These are phyloP conservation scores for Xylaria sp. DNA, from an alignment of 2,329 filamentous ascomycete genomes.

Conservation along the genomic window DNA sequence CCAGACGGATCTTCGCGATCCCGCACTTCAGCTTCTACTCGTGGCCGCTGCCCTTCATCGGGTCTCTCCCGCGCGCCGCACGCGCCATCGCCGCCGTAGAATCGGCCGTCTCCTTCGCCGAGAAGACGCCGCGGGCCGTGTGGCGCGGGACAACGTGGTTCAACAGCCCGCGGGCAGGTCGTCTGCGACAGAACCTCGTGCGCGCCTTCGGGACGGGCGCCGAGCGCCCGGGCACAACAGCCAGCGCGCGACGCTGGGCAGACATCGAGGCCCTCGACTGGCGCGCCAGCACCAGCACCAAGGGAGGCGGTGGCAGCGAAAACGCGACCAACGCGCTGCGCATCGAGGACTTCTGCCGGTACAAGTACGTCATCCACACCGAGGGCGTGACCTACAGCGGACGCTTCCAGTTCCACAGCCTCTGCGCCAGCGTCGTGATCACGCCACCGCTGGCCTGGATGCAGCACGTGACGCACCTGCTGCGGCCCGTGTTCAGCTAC, in stretches of 20 bases:
- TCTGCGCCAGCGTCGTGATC: conserved; percentile 55
- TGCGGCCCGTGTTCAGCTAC: conserved; percentile 51
- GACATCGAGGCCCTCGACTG: conserved; percentile 52
- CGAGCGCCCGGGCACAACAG: conserved; percentile 23
- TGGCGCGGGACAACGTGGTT: conserved; percentile 60
- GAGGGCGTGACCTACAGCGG: conserved; percentile 61
- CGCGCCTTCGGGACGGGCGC: conserved; percentile 35
- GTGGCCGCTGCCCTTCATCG: conserved; percentile 58
- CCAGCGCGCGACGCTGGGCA: conserved; percentile 46
- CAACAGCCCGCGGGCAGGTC: conserved; percentile 51
- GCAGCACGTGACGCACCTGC: conserved; percentile 57
- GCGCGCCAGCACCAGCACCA: conserved; percentile 17
- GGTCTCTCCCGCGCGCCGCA: conserved; percentile 49
- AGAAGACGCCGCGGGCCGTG: conserved; percentile 47
- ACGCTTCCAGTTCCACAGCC: conserved; percentile 56
- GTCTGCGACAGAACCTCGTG: conserved; percentile 50
- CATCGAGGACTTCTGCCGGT: conserved; percentile 58
- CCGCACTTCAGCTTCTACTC: conserved; percentile 63
- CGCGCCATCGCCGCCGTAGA: conserved; percentile 48
- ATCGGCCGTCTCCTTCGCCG: conserved; percentile 15
- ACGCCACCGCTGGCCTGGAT: conserved; percentile 55
- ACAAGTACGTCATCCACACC: conserved; percentile 58
- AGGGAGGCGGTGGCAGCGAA: conserved; percentile 25
- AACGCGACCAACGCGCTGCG: conserved; percentile 51
- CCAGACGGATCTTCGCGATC: conserved; percentile 51